Evolutionary conservation across 2,329 filamentous ascomycete genomes (phyloP).

Genomic region (Dactylonectria estremocensis): DNA sequence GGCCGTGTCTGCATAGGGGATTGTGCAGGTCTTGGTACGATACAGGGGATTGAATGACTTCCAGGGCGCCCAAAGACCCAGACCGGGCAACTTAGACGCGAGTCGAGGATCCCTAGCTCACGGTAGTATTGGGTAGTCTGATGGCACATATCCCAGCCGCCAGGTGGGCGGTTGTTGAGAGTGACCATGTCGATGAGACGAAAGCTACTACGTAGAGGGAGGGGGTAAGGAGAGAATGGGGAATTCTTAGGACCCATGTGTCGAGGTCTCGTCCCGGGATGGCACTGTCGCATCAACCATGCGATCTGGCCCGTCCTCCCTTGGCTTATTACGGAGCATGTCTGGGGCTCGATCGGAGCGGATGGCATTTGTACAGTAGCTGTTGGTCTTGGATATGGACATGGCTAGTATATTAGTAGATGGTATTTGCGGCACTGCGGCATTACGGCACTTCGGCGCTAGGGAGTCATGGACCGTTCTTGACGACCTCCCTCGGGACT

Average conservation of each 20-base stretch:
- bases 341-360: slow-evolving; percentile 25
- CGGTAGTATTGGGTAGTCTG: slow-evolving; percentile 23
- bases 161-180: slow-evolving; percentile 23
- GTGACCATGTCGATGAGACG: slow-evolving; percentile 20
- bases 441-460: not conserved
- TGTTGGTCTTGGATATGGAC: slow-evolving; percentile 8
- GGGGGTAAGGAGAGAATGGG: slow-evolving; percentile 6
- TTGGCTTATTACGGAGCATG: slow-evolving; percentile 23
- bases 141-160: slow-evolving; percentile 25
- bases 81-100: slow-evolving; percentile 19
- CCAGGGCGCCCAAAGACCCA: slow-evolving; percentile 20
- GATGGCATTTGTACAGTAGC: slow-evolving; percentile 12
- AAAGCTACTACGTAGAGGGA: slow-evolving; percentile 1
- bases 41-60: slow-evolving; percentile 18
- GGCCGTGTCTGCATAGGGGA: slow-evolving; percentile 14
- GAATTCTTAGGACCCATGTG: slow-evolving; percentile 46
- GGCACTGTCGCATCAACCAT: slow-evolving; percentile 49
- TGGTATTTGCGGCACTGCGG: not conserved
- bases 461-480: not conserved
- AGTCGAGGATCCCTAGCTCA: slow-evolving; percentile 25
- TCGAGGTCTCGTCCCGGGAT: slow-evolving; percentile 49
- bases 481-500: slow-evolving; percentile 3
- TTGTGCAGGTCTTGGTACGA: not conserved
- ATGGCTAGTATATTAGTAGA: not conserved
- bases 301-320: slow-evolving; percentile 37